Percentiles rank a stretch among this genome's conserved stretches.
These are phyloP conservation scores for Neurospora sp. DNA, from an alignment of 495 filamentous ascomycete species.

Conservation along the genomic window DNA sequence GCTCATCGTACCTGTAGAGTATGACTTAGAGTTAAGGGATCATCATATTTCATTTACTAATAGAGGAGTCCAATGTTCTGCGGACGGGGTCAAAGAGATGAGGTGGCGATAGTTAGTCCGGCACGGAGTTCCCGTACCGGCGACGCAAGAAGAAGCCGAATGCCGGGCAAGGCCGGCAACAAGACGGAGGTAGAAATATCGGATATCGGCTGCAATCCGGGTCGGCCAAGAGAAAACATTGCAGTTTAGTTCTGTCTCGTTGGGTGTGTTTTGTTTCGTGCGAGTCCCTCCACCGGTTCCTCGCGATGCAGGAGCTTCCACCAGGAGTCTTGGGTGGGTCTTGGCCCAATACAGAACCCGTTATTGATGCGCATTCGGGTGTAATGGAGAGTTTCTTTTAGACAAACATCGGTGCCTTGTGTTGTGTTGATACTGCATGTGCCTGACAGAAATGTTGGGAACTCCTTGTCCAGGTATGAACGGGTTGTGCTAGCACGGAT, in stretches of 20 bases:
- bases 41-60: neutral
- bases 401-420: neutral
- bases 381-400: neutral
- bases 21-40: neutral
- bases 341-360: neutral
- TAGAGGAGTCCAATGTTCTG: neutral
- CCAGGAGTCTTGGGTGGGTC: neutral
- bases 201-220: neutral
- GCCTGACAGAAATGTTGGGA: neutral
- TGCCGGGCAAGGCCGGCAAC: neutral
- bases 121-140: neutral
- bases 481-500: neutral
- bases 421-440: neutral
- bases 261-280: neutral
- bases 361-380: neutral
- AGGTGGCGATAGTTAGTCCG: neutral
- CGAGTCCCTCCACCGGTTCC: neutral
- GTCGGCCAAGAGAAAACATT: neutral
- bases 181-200: neutral
- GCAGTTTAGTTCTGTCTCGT: neutral
- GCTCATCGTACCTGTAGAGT: neutral
- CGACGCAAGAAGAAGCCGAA: neutral
- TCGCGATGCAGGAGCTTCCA: neutral
- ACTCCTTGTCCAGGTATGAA: neutral
- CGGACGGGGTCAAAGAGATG: neutral